Percentiles rank a stretch among this genome's conserved stretches.
Conservation (phyloP, 352 stramenopile species). For the Pythium diclinum region DNA sequence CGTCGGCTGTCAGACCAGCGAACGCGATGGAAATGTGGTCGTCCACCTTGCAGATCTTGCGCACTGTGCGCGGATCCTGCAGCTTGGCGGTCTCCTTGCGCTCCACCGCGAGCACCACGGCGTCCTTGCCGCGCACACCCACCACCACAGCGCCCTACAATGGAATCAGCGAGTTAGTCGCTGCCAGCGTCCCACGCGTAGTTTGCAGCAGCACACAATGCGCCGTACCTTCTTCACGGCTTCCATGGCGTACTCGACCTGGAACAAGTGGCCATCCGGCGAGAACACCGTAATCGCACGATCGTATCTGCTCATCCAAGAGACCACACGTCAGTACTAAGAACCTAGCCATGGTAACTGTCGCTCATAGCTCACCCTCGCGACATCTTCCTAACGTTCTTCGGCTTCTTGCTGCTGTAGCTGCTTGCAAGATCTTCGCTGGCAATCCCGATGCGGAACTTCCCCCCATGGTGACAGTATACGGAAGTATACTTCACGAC, state of each 20-base stretch:
- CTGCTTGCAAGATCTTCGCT: constrained; percentile 17
- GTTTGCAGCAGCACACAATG: no score
- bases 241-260: constrained; percentile 99
- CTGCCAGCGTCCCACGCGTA: not conserved
- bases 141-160: constrained; percentile 93
- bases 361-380: constrained; percentile 15
- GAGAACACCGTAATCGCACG: constrained; percentile 99
- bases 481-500: constrained; percentile 12
- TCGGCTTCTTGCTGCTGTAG: constrained; percentile 7
- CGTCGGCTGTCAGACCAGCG: constrained; percentile 97
- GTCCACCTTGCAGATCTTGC: constrained; percentile 99
- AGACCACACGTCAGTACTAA: not conserved
- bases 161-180: no score
- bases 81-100: constrained; percentile 89
- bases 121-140: constrained; percentile 95
- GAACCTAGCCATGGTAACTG: not conserved
- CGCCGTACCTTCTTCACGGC: constrained; percentile 92
- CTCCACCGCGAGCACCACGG: constrained; percentile 93
- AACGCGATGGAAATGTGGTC: constrained; percentile 98
- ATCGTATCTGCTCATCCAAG: constrained; percentile 91
- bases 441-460: constrained; percentile 5
- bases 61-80: constrained; percentile 96
- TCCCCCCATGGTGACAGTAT: constrained; percentile 8
- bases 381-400: constrained; percentile 21
- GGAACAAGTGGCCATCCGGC: constrained; percentile 98